A percentile compares a stretch with the other conserved stretches of the same genome.
Conservation (phyloP, 2,329 filamentous ascomycete species). For the Rugonectria rugulosa region DNA sequence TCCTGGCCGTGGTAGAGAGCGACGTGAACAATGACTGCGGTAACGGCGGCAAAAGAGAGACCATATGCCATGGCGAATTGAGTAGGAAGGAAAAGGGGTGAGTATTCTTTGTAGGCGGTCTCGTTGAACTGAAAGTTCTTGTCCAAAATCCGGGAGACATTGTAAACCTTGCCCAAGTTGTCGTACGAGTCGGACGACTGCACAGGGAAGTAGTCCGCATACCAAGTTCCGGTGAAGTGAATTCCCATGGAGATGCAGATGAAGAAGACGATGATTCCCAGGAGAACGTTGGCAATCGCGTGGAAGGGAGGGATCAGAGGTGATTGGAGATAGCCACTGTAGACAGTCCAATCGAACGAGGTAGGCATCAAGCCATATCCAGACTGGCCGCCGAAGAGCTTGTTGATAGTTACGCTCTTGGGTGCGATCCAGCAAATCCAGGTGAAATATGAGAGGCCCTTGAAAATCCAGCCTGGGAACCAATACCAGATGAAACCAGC, state of each 20-base stretch:
- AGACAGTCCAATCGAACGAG: conserved; percentile 62
- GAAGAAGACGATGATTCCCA: conserved; percentile 63
- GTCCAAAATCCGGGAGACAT: conserved; percentile 67
- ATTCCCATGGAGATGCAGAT: conserved; percentile 64
- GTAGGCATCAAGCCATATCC: conserved; percentile 67
- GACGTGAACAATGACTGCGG: conserved; percentile 66
- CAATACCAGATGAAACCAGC: conserved; percentile 64
- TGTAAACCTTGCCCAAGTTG: conserved; percentile 67
- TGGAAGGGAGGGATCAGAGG: conserved; percentile 61
- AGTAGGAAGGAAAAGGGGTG: conserved; percentile 69
- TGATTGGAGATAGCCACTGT: conserved; percentile 58
- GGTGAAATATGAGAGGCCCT: conserved; percentile 68
- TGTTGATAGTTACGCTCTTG: conserved; percentile 65
- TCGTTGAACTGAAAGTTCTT: conserved; percentile 64
- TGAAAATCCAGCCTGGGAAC: conserved; percentile 69
- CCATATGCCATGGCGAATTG: conserved; percentile 69
- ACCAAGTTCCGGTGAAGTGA: conserved; percentile 65
- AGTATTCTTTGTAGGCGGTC: conserved; percentile 68
- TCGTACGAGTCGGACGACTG: conserved; percentile 69
- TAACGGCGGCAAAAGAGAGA: conserved; percentile 72
- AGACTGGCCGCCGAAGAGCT: conserved; percentile 66
- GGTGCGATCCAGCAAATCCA: conserved; percentile 70
- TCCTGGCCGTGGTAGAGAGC: conserved; percentile 62
- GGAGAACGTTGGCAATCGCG: conserved; percentile 63
- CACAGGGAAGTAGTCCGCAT: conserved; percentile 67